Base-by-base conservation (phyloP, 352 stramenopile genomes). In the Blastocystis sp. region DNA sequence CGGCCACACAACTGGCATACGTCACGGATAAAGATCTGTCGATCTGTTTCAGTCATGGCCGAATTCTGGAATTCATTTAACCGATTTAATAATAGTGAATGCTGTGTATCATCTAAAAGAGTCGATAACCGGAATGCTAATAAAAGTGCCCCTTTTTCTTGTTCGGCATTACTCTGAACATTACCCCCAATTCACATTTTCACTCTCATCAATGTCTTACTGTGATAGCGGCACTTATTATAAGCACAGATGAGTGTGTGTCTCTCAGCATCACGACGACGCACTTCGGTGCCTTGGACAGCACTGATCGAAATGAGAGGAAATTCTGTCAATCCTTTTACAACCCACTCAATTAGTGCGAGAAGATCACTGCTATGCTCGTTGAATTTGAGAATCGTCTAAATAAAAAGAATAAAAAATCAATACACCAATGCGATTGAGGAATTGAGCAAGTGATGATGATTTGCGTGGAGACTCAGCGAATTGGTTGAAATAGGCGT, bases 291-390 rank as follows among this genome's bases (percentile, higher is more conserved):
- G 40, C 66, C 64, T 35, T 76, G 60, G 4, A 89, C 62, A 1
- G 78, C 60, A 30, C 33, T 59, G 27, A 89, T 89, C 44, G 56
- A 78, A 27, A 89, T 79, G 19, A 89, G 57, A 3, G 78, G 78
- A 42, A 89, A 79, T 30, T 89, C 78, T 48, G 60, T 89, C n/a
- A 79, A 53, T 24, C 78, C 78, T 24, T 89, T 89, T 22, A 89
- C 57, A 11, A 89, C 78, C 78, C 78, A 89, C 27, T 89, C 60
- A 24, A 89, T 62, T 13, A 89, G 27, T 19, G 78, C 78, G 19
- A 89, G 56, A 5, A 89, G 42, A 44, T 89, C 78, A 3, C 53
- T 44, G 27, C 78, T 79, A 62, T 89, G 78, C 42, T 84, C 42
- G 53, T 84, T 84, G 78, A 79, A 78, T 24, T 76, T 79, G 22